Base-by-base conservation (phyloP, 441 rosid species). In the Biscutella auriculata region DNA sequence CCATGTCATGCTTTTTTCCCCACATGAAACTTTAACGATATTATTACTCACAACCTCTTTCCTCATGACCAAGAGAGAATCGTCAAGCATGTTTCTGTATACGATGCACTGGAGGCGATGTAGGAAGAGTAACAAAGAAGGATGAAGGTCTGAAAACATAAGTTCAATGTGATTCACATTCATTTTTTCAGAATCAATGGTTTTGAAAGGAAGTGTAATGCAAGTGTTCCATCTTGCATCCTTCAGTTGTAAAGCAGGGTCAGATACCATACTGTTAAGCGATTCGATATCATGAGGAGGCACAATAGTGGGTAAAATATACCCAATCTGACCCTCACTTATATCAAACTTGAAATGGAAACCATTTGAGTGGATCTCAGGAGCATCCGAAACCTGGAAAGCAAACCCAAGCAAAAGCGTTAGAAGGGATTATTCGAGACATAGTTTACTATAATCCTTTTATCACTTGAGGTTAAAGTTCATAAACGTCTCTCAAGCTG, bases 301-400 rank as follows among this genome's bases (percentile, higher is more conserved):
- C 45, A 94, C 73, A 45, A 68, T 64, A 39, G 97, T 84, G 19
- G 99, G 99, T 76, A 94, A 74, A 67, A 94, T 87, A 70, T 89
- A 94, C 56, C 99, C 97, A 71, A 94, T 94, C 77, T 87, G 95
- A 66, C 97, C 99, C 57, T 84, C 88, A 51, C 86, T 84, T 66
- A 84, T 82, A 76, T 94, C 99, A 73, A 94, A 94, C 77, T 87
- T 89, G 65, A 94, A 72, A 72, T 94, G 99, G 77, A 85, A 89
- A 55, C 97, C 99, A 73, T 89, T 94, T 50, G 99, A 94, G 76
- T 94, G 99, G 68, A 94, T 89, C 84, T 94, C 95, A n/a, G 99
- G 99, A 67, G 96, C 84, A 80, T 94, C 83, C 36, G 97, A 87
- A 57, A 94, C 82, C 99, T 94, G 73, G 60, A 71, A 58, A 52